Percentiles rank a stretch among this genome's conserved stretches.
phyloP scores from a whole-genome alignment of 768 basidiomycete species.

The Polyporus arcularius region DNA sequence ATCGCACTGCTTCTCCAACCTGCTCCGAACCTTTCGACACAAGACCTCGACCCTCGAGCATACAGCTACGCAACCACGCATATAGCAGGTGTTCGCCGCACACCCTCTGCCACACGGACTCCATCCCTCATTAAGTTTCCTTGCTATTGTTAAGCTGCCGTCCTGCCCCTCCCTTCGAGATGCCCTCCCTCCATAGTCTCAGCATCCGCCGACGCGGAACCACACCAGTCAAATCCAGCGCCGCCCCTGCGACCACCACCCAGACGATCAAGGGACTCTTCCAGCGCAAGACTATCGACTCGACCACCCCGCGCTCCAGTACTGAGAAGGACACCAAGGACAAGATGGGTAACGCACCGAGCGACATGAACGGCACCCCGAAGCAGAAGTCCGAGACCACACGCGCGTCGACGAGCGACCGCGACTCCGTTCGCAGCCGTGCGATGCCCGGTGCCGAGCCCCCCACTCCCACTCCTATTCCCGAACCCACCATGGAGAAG shows the following conservation, averaged over 20 bases:
- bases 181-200: constrained; percentile 17
- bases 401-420: constrained; percentile 4
- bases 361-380: constrained; percentile 20
- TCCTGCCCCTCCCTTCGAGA: not conserved
- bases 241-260: constrained; percentile 1
- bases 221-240: constrained; percentile 3
- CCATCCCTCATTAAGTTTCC: not conserved
- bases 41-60: not conserved
- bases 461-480: constrained; percentile 1
- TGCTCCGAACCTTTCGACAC: not conserved
- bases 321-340: not conserved
- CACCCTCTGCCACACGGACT: constrained; percentile 6
- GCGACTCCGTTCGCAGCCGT: constrained; percentile 7
- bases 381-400: constrained; percentile 1
- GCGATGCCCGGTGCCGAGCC: constrained; percentile 20
- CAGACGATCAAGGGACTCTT: not conserved
- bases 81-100: constrained; percentile 1
- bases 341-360: constrained; percentile 19
- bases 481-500: constrained; percentile 1
- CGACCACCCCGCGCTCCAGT: not conserved
- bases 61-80: constrained; percentile 5
- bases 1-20: not conserved
- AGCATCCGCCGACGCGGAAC: constrained; percentile 19
- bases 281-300: not conserved
- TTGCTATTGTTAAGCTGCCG: constrained; percentile 4